A percentile compares a stretch with the other conserved stretches of the same genome.
These are phyloP conservation scores for Prunus mongolica DNA, from an alignment of 306 rosid genomes.

Conservation along the genomic window DNA sequence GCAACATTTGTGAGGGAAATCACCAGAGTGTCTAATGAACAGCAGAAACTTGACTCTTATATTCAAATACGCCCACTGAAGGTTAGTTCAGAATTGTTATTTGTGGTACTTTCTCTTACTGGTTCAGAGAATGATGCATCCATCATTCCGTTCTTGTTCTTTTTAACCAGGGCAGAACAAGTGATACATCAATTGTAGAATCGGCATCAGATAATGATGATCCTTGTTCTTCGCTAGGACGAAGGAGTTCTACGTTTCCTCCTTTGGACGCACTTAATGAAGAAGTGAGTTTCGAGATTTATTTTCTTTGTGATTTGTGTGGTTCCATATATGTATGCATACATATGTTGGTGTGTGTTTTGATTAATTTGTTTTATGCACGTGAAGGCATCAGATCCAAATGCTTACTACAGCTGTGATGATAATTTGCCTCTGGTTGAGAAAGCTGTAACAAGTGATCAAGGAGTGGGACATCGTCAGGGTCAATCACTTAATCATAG, in stretches of 20 bases:
- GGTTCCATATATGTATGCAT: not conserved
- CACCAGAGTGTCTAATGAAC: constrained; percentile 41
- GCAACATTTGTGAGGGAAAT: constrained; percentile 69
- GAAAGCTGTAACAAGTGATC: constrained; percentile 30
- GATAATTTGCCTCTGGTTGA: constrained; percentile 46
- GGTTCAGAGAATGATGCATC: not conserved
- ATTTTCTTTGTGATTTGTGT: not conserved
- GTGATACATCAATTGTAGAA: constrained; percentile 65
- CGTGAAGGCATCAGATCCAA: constrained; percentile 51
- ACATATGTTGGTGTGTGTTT: constrained; percentile 3
- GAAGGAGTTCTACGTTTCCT: constrained; percentile 41
- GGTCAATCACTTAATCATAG: constrained; percentile 32
- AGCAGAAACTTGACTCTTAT: constrained; percentile 43
- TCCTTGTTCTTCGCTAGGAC: constrained; percentile 56
- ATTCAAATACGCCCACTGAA: constrained; percentile 43
- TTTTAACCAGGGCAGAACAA: constrained; percentile 48
- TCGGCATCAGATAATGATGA: constrained; percentile 77
- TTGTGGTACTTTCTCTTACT: constrained; percentile 4
- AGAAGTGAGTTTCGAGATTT: constrained; percentile 56
- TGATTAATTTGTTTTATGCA: constrained; percentile 26
- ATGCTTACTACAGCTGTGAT: constrained; percentile 75
- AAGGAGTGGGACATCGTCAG: constrained; percentile 19
- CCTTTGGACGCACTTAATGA: constrained; percentile 67
- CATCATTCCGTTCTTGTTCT: not conserved
- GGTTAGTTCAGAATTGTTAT: constrained; percentile 41